phyloP scores from a whole-genome alignment of 2,329 filamentous ascomycete genomes.

The Trichophyton equinum region DNA sequence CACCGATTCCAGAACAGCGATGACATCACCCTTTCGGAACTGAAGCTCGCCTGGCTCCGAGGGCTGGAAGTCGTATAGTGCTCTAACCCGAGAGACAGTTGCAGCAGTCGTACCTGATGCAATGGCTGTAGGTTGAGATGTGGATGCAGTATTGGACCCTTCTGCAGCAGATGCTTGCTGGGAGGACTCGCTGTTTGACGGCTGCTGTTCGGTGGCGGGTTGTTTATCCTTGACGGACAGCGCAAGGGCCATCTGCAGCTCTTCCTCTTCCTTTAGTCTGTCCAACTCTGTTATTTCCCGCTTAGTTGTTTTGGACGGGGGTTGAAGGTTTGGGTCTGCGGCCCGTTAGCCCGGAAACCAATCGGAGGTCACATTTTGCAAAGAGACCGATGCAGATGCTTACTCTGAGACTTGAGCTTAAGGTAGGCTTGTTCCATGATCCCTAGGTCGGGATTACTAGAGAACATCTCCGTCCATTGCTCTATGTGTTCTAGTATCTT shows the following conservation, averaged over 20 bases:
- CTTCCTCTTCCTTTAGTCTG: constrained; percentile 89
- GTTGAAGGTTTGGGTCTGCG: constrained; percentile 75
- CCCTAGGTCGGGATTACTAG: constrained; percentile 74
- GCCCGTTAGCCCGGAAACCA: constrained; percentile 4
- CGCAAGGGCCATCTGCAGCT: constrained; percentile 89
- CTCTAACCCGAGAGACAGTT: constrained; percentile 86
- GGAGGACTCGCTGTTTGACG: constrained; percentile 21
- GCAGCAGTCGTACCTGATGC: constrained; percentile 84
- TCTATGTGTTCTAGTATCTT: constrained; percentile 96
- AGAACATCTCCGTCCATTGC: constrained; percentile 93
- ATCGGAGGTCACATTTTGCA: not conserved
- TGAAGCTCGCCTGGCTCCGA: constrained; percentile 90
- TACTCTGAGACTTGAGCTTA: constrained; percentile 63
- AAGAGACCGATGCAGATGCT: constrained; percentile 11
- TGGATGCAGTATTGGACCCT: constrained; percentile 15
- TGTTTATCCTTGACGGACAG: constrained; percentile 86
- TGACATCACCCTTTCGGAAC: constrained; percentile 93
- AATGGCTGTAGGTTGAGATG: constrained; percentile 41
- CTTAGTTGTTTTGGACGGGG: constrained; percentile 88
- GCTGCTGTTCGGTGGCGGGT: constrained; percentile 26
- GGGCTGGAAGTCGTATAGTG: constrained; percentile 86
- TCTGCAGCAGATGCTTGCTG: constrained; percentile 31
- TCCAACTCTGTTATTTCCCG: constrained; percentile 80
- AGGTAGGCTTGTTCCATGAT: constrained; percentile 96
- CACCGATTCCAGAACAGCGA: constrained; percentile 91